Evolutionary conservation across 2,329 filamentous ascomycete genomes (phyloP).

Genomic region (Aspergillus thermomutatus): DNA sequence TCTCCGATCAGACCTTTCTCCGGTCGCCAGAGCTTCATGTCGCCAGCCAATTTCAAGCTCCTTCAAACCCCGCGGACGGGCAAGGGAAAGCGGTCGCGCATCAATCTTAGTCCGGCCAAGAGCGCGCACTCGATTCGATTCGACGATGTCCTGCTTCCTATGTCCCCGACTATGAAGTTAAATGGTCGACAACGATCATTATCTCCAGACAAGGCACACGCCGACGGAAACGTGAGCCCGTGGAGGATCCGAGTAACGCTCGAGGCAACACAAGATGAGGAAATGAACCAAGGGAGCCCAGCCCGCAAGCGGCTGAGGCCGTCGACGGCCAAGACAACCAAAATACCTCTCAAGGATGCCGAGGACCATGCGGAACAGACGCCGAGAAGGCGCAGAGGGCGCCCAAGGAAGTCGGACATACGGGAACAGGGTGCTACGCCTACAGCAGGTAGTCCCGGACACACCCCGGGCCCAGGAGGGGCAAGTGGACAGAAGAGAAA

Average conservation of each 20-base stretch:
- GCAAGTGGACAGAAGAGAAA: slow-evolving; percentile 31
- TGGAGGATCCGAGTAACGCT: slow-evolving; percentile 49
- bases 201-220: slow-evolving; percentile 37
- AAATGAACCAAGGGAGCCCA: slow-evolving; percentile 27
- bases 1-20: slow-evolving; percentile 39
- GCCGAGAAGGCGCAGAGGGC: slow-evolving; percentile 40
- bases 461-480: slow-evolving; percentile 29
- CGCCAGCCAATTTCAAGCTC: slow-evolving; percentile 31
- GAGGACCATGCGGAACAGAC: slow-evolving; percentile 30
- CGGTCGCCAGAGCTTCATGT: slow-evolving; percentile 39
- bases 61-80: slow-evolving; percentile 28
- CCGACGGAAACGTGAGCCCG: slow-evolving; percentile 42
- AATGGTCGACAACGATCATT: slow-evolving; percentile 26
- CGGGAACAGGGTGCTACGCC: slow-evolving; percentile 33
- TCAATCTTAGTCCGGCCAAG: slow-evolving; percentile 34
- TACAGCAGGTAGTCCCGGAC: slow-evolving; percentile 27
- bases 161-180: slow-evolving; percentile 33
- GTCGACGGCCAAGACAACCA: slow-evolving; percentile 35
- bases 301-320: slow-evolving; percentile 30
- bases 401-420: slow-evolving; percentile 42
- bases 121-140: slow-evolving; percentile 40
- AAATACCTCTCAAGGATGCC: slow-evolving; percentile 41
- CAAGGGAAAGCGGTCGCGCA: slow-evolving; percentile 30
- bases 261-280: slow-evolving; percentile 46
- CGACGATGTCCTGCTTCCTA: slow-evolving; percentile 41